Evolutionary conservation across 805 yeast species (phyloP).

Genomic region (Torulaspora gathmanii): DNA sequence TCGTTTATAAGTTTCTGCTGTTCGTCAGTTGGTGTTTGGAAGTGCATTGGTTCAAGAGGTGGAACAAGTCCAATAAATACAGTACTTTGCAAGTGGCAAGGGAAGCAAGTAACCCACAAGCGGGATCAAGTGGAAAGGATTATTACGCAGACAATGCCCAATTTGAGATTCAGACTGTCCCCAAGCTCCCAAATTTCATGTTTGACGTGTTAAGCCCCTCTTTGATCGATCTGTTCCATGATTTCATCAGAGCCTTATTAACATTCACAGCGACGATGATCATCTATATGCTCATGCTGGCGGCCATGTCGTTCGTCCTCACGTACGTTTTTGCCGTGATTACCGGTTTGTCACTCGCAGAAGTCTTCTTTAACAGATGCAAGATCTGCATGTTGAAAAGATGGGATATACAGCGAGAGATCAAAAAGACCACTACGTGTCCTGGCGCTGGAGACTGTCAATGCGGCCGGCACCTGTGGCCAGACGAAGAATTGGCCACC

Average conservation of each 20-base stretch:
- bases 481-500: constrained; percentile 3
- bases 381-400: constrained; percentile 31
- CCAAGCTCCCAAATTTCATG: constrained; percentile 29
- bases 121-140: constrained; percentile 12
- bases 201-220: constrained; percentile 31
- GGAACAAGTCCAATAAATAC: constrained; percentile 24
- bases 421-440: constrained; percentile 27
- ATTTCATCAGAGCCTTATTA: constrained; percentile 50
- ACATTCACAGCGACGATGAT: constrained; percentile 60
- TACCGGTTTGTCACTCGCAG: constrained; percentile 64
- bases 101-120: not conserved
- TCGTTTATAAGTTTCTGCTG: constrained; percentile 54
- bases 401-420: constrained; percentile 33
- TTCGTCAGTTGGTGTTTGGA: constrained; percentile 62
- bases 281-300: constrained; percentile 72
- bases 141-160: constrained; percentile 21
- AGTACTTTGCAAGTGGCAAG: constrained; percentile 6
- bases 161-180: constrained; percentile 22
- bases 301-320: constrained; percentile 65
- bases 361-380: constrained; percentile 59
- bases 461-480: constrained; percentile 28
- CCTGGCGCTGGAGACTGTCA: constrained; percentile 28
- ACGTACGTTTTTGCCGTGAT: constrained; percentile 70
- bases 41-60: constrained; percentile 55
- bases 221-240: constrained; percentile 35